phyloP scores from a whole-genome alignment of 2,329 filamentous ascomycete genomes.

The Epicoccum nigrum region DNA sequence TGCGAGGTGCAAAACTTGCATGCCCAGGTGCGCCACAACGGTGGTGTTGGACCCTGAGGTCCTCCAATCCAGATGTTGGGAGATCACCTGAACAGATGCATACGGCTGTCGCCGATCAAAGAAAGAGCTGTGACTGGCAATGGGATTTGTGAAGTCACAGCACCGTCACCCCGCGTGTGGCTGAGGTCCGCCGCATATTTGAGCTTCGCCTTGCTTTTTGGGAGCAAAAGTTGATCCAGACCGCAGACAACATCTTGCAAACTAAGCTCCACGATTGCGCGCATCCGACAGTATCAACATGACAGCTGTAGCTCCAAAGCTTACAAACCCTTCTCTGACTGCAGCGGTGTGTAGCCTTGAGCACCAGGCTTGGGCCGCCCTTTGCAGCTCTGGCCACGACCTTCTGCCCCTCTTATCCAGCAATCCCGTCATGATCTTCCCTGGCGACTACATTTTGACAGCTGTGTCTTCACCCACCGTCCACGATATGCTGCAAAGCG shows the following conservation, averaged over 20 bases:
- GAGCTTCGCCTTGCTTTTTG: conserved; percentile 1
- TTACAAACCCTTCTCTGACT: conserved; percentile 33
- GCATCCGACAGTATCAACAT: background rate
- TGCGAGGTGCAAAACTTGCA: background rate
- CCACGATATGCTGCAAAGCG: conserved; percentile 27
- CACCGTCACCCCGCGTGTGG: conserved; percentile 17
- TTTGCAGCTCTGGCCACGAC: conserved; percentile 40
- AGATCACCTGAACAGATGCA: conserved; percentile 1
- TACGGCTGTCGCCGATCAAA: conserved; percentile 3
- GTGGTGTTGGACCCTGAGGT: background rate
- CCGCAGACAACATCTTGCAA: background rate
- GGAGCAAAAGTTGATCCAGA: background rate
- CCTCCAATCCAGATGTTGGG: background rate
- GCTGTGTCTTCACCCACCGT: conserved; percentile 39
- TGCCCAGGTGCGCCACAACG: conserved; percentile 9
- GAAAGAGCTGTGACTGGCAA: background rate
- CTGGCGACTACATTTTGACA: conserved; percentile 44
- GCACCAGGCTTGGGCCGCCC: conserved; percentile 47
- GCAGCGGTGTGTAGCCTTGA: conserved; percentile 37
- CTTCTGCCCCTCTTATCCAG: conserved; percentile 42
- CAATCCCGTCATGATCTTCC: conserved; percentile 51
- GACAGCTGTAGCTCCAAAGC: conserved; percentile 18
- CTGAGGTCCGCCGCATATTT: conserved; percentile 2
- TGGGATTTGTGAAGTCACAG: conserved; percentile 15
- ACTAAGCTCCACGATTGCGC: background rate